Conservation (phyloP, 1,284 basidiomycete genomes). For the Erythrobasidium hasegawianum region DNA sequence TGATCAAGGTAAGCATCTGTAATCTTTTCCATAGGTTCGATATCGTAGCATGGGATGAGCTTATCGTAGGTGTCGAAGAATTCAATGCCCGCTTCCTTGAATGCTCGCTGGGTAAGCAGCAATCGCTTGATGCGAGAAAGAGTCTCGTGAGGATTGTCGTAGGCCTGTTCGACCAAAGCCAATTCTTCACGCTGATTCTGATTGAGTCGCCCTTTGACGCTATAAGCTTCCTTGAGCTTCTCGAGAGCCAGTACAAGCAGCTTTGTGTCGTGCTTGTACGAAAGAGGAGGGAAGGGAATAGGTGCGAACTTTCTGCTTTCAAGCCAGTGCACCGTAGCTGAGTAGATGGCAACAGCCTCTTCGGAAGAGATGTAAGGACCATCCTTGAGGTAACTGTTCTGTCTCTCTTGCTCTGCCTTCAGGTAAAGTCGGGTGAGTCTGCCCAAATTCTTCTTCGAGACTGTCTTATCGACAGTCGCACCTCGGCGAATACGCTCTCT, state of each 20-base stretch:
- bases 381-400: slow-evolving; percentile 95
- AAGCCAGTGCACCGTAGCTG: slow-evolving; percentile 94
- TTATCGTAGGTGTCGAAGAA: slow-evolving; percentile 68
- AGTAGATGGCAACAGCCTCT: slow-evolving; percentile 95
- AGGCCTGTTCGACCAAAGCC: slow-evolving; percentile 93
- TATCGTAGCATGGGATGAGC: slow-evolving; percentile 95
- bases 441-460: slow-evolving; percentile 83
- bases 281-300: slow-evolving; percentile 95
- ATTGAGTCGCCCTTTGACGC: slow-evolving; percentile 92
- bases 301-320: slow-evolving; percentile 94
- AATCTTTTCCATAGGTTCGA: slow-evolving; percentile 97
- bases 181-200: slow-evolving; percentile 95
- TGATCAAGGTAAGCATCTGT: slow-evolving; percentile 80
- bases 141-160: slow-evolving; percentile 88
- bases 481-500: slow-evolving; percentile 69
- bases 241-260: slow-evolving; percentile 88
- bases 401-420: slow-evolving; percentile 95
- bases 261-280: slow-evolving; percentile 97
- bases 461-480: slow-evolving; percentile 98
- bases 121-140: slow-evolving; percentile 94
- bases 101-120: slow-evolving; percentile 88
- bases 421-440: slow-evolving; percentile 69
- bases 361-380: slow-evolving; percentile 95
- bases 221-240: slow-evolving; percentile 95
- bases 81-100: slow-evolving; percentile 92